phyloP scores from a whole-genome alignment of 768 basidiomycete genomes.

The Udeniomyces megalosporus region DNA sequence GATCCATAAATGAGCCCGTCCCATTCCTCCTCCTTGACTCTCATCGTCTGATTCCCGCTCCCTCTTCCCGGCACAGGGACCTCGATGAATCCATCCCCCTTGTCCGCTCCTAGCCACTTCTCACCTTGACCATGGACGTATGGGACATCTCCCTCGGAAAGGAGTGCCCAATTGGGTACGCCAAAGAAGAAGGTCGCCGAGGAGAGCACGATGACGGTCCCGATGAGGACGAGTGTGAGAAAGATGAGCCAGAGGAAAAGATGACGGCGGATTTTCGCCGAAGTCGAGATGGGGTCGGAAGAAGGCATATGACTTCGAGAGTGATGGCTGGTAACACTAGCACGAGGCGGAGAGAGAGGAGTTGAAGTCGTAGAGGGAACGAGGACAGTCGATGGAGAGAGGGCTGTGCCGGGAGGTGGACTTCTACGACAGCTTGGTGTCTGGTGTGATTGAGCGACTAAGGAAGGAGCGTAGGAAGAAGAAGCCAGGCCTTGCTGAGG shows the following conservation, averaged over 20 bases:
- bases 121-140: slow-evolving; percentile 13
- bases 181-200: slow-evolving; percentile 78
- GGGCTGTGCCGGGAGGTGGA: no score
- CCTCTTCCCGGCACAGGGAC: background rate
- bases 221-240: slow-evolving; percentile 50
- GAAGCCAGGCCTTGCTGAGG: slow-evolving; percentile 28
- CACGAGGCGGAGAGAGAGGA: no score
- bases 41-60: background rate
- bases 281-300: no score
- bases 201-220: slow-evolving; percentile 79
- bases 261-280: slow-evolving; percentile 27
- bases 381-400: no score
- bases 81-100: background rate
- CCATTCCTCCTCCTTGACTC: slow-evolving; percentile 17
- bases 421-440: no score
- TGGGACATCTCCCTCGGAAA: slow-evolving; percentile 57
- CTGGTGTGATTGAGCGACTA: no score
- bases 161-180: slow-evolving; percentile 60
- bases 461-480: no score
- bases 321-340: no score
- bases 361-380: no score
- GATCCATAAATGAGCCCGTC: slow-evolving; percentile 24
- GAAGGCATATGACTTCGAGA: no score
- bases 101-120: slow-evolving; percentile 24
- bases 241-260: slow-evolving; percentile 39